Base-by-base conservation (phyloP, 2,329 filamentous ascomycete genomes). In the Colletotrichum sojae region DNA sequence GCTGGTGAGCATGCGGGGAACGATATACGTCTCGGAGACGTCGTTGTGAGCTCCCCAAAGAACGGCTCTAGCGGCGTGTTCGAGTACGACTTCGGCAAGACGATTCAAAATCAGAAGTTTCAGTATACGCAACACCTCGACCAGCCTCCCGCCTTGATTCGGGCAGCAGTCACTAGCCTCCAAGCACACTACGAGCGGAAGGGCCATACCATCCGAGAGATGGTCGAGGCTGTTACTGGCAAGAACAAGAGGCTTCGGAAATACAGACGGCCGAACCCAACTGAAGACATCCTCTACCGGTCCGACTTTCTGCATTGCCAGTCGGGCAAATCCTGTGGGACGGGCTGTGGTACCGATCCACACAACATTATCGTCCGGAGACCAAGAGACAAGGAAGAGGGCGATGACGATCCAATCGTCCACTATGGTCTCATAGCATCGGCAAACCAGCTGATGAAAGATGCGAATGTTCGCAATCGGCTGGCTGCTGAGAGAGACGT, bases 381-480 rank as follows among this genome's bases (percentile, higher is more conserved):
- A 25, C 9, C 4, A 10, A 58, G 2, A 10, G 48, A 10, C 12
- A 36, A 2, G 43, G 48, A 1, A 3, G 15, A 1, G 16, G 56
- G 13, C 3, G 13, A n/a, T 1, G n/a, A 59, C 12, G 18, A 25
- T 4, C 57, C 64, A 10, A 52, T 63, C 2, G 55, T 74, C 5
- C 74, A 76, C 49, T 74, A 71, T 13, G 74, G 74, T 1, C 10
- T 69, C 1, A 74, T 79, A n/a, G 76, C 75, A 0, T 81, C 80
- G 0, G 77, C 76, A 0, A 78, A 81, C 48, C 70, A 73, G 2
- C 77, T 83, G 0, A 78, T 85, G 57, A 81, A 78, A 52, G 73
- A 79, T 16, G 77, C 74, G 0, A 2, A 15, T 0, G 60, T 68
- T 0, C 73, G 82, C 6, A 80, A 84, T 43, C 12, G 64, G 0